Conservation (phyloP, 2,329 filamentous ascomycete genomes). For the Emmonsiellopsis sp. region DNA sequence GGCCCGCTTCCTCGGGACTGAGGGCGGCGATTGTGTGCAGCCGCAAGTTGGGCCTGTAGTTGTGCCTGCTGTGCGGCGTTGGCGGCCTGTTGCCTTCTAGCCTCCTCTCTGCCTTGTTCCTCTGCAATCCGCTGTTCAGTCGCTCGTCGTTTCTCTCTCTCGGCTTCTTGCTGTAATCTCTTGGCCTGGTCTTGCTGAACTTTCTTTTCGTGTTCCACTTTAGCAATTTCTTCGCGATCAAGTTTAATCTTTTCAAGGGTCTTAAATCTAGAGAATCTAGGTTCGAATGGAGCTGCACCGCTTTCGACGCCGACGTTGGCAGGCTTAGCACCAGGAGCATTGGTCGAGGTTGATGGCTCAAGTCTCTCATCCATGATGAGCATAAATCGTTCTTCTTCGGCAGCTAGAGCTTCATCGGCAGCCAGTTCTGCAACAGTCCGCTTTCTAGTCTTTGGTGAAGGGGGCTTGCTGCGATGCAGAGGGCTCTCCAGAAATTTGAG, state of each 20-base stretch:
- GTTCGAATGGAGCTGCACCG: conserved; percentile 65
- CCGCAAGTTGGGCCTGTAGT: conserved; percentile 29
- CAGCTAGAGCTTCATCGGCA: conserved; percentile 84
- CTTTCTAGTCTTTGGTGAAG: conserved; percentile 81
- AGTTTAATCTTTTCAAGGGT: conserved; percentile 75
- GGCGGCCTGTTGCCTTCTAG: conserved; percentile 32
- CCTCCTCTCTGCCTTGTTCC: conserved; percentile 33
- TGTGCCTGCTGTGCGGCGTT: conserved; percentile 38
- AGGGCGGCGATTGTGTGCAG: conserved; percentile 42
- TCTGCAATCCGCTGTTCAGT: conserved; percentile 34
- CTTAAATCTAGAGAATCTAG: conserved; percentile 85
- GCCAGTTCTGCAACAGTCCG: conserved; percentile 90
- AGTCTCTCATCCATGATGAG: conserved; percentile 81
- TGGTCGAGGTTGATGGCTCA: conserved; percentile 47
- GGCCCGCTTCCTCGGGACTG: conserved; percentile 36
- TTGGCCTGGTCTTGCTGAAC: conserved; percentile 41
- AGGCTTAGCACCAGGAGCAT: conserved; percentile 46
- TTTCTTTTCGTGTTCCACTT: conserved; percentile 38
- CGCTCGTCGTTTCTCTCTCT: conserved; percentile 39
- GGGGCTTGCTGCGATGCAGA: conserved; percentile 64
- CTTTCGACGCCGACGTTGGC: conserved; percentile 66
- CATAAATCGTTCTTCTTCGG: conserved; percentile 86
- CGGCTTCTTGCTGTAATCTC: conserved; percentile 39
- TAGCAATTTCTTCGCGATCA: conserved; percentile 61
- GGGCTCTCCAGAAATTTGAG: conserved; percentile 66